phyloP scores from a whole-genome alignment of 768 basidiomycete species.

The Lactifluus rugatus region DNA sequence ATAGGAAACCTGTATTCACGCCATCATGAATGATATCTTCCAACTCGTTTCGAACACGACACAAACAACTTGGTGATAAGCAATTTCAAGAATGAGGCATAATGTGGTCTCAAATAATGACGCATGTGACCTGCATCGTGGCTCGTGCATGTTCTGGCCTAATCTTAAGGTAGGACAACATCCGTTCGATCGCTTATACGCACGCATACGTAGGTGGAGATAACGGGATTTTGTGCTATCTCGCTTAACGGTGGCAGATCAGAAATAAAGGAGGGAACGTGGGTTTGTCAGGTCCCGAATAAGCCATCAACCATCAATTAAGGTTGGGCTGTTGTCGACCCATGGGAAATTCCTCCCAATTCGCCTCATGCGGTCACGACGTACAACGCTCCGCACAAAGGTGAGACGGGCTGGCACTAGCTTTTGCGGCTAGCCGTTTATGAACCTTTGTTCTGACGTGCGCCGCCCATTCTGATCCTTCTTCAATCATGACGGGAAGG shows the following conservation, averaged over 20 bases:
- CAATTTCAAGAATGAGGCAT: neutral
- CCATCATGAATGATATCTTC: neutral
- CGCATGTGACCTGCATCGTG: no score
- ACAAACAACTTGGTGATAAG: neutral
- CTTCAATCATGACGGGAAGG: constrained; percentile 57
- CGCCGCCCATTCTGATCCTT: constrained; percentile 40
- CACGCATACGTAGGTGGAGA: neutral
- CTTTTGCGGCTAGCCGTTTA: constrained; percentile 31
- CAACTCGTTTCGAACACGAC: neutral
- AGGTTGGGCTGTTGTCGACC: neutral
- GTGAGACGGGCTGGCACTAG: neutral
- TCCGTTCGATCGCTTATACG: neutral
- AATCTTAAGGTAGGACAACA: neutral
- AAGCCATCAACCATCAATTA: neutral
- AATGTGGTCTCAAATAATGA: no score
- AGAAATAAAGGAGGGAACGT: no score
- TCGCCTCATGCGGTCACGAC: no score
- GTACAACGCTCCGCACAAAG: neutral
- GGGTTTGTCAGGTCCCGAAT: neutral
- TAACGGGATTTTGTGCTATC: neutral
- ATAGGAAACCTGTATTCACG: neutral
- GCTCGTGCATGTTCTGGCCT: neutral
- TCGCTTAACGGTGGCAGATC: no score
- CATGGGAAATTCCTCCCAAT: no score
- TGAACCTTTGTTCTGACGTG: constrained; percentile 53